Conservation (phyloP, 2,329 filamentous ascomycete species). For the Zymoseptoria crescenta region DNA sequence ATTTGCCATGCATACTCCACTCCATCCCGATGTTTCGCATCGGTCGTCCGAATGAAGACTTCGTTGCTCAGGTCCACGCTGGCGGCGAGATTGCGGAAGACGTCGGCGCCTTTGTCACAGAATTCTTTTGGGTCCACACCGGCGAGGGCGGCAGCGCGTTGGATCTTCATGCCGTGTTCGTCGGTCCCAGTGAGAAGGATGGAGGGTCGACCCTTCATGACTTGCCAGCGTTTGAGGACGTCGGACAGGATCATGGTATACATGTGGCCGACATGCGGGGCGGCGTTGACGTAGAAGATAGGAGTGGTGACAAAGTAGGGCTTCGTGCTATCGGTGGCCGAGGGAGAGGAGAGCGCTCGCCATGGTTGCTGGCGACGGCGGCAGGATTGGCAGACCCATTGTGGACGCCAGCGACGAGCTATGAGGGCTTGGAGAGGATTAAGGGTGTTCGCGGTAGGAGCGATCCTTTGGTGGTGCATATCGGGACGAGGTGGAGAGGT, state of each 20-base stretch:
- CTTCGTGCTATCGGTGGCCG: conserved; percentile 43
- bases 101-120: conserved; percentile 74
- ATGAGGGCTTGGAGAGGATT: conserved; percentile 29
- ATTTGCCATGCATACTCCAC: conserved; percentile 86
- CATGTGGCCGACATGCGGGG: conserved; percentile 88
- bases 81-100: conserved; percentile 67
- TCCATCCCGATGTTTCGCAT: conserved; percentile 69
- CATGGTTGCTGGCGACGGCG: conserved; percentile 9
- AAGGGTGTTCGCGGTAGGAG: conserved; percentile 7
- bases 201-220: conserved; percentile 62
- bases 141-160: conserved; percentile 69
- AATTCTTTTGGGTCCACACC: conserved; percentile 71
- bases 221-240: conserved; percentile 85
- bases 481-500: background rate
- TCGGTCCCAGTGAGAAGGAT: conserved; percentile 86
- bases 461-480: conserved; percentile 11
- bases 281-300: conserved; percentile 98
- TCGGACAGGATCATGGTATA: conserved; percentile 90
- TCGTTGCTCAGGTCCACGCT: conserved; percentile 66
- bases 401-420: conserved; percentile 28
- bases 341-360: conserved; percentile 2
- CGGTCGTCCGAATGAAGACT: conserved; percentile 88
- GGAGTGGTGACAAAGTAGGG: conserved; percentile 94
- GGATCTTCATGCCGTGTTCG: conserved; percentile 96
- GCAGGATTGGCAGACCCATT: conserved; percentile 26